Base-by-base conservation (phyloP, 495 filamentous ascomycete genomes). In the Apiosordaria backusii region DNA sequence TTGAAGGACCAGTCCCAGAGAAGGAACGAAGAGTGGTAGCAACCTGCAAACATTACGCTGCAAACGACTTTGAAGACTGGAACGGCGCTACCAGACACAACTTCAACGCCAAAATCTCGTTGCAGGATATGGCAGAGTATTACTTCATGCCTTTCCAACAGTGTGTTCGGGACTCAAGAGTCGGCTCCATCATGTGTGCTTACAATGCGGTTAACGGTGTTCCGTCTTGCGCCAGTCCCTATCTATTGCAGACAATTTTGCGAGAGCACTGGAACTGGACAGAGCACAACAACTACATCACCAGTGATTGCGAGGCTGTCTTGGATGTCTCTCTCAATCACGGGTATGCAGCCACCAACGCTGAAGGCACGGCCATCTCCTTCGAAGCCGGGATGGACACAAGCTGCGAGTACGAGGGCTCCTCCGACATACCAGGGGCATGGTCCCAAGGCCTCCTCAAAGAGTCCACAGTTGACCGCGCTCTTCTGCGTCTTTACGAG, bases 1-100 rank as follows among this genome's bases (percentile, higher is more conserved):
- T 72, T 19, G 55, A 75, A 35, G 72, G 72, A 18, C 50, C 63
- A 13, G 62, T 60, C 0, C 63, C 67, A 18, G 59, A 61, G 45
- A 59, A 59, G 13, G 63, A 58, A 22, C 61, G 54, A 45, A 53
- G 61, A 7, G 52, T 75, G 24, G 60, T 75, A 4, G 62, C 72
- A 3, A 75, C 72, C 66, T 83, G 80, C 67, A 78, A 80, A 40
- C 81, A 83, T 67, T 82, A 78, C 57, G 65, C 75, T 4, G 79
- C 77, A 60, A 79, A 83, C 68, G 87, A 91, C 65, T 78, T 90
- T 3, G 89, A 91, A 71, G 72, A 75, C 64, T 81, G 76, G 74
- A 68, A 73, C 50, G 75, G 72, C 52, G 67, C 26, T 21, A 75
- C 60, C 63, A 66, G 69, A 18, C 69, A 70, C 54, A 76, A 76